Conservation (phyloP, 495 filamentous ascomycete genomes). For the Schizothecium vesticola region DNA sequence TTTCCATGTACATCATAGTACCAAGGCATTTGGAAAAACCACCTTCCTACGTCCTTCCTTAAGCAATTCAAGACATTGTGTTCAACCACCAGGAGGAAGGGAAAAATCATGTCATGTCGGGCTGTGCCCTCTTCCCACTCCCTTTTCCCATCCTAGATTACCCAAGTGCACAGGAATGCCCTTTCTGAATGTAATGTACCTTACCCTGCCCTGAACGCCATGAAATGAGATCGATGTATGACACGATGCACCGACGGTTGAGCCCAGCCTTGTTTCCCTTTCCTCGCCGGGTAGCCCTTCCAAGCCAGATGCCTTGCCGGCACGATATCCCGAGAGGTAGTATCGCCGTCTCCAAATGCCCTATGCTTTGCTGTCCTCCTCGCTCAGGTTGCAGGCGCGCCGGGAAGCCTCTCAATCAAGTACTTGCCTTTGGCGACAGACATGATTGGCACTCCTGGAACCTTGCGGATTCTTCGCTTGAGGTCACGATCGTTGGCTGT, state of each 20-base stretch:
- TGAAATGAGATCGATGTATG: not conserved
- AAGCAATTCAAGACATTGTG: not conserved
- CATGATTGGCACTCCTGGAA: constrained; percentile 54
- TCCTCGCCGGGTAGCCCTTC: not conserved
- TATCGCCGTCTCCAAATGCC: not conserved
- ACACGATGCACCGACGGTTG: not conserved
- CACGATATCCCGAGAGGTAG: not conserved
- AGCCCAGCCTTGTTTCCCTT: not conserved
- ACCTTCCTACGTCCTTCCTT: not conserved
- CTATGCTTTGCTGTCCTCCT: not conserved
- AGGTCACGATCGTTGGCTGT: constrained; percentile 76
- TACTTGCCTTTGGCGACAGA: constrained; percentile 77
- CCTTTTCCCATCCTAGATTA: not conserved
- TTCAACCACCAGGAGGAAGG: not conserved
- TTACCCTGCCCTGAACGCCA: not conserved
- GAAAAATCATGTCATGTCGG: not conserved
- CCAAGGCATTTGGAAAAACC: not conserved
- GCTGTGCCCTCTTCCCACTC: not conserved
- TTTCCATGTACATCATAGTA: too few species aligned
- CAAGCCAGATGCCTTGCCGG: not conserved
- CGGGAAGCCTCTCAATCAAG: constrained; percentile 84
- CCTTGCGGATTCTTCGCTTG: constrained; percentile 76
- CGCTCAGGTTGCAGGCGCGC: constrained; percentile 50
- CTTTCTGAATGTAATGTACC: not conserved
- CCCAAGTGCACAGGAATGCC: not conserved